Percentiles rank a stretch among this genome's conserved stretches.
phyloP scores from a whole-genome alignment of 805 yeast genomes.

The Saccharomycopsis fodiens region DNA sequence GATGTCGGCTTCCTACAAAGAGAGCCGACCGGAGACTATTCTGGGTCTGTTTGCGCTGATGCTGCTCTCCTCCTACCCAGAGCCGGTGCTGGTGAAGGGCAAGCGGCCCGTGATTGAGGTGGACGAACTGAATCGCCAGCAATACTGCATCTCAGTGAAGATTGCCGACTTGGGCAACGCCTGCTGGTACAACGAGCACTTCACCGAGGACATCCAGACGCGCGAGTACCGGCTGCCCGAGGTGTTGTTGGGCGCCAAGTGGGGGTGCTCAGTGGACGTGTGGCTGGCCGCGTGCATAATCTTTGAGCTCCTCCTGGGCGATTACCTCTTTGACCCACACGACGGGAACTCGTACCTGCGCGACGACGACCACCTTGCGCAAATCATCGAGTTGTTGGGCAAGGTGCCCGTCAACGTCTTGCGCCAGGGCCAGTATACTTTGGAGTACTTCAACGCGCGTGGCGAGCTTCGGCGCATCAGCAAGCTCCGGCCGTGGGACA shows the following conservation, averaged over 20 bases:
- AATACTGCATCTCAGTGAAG: constrained; percentile 27
- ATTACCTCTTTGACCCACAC: constrained; percentile 55
- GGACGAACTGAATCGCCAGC: constrained; percentile 2
- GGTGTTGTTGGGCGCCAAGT: constrained; percentile 45
- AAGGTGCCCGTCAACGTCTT: constrained; percentile 35
- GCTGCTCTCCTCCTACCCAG: not conserved
- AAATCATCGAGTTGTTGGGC: constrained; percentile 47
- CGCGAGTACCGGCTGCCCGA: constrained; percentile 64
- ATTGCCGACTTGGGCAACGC: constrained; percentile 69
- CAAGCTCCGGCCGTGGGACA: constrained; percentile 83
- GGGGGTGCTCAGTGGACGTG: constrained; percentile 58
- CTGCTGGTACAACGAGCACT: constrained; percentile 55
- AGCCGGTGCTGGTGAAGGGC: not conserved
- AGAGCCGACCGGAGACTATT: constrained; percentile 1
- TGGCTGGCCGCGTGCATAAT: constrained; percentile 56
- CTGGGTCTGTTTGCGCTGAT: constrained; percentile 17
- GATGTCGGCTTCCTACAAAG: not conserved
- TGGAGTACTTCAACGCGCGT: constrained; percentile 55
- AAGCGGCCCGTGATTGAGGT: not conserved
- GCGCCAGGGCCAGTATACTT: constrained; percentile 52
- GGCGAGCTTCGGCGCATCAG: constrained; percentile 73
- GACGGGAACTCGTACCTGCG: constrained; percentile 38
- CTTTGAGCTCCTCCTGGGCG: constrained; percentile 55
- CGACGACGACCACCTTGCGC: constrained; percentile 59
- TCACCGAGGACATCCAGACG: constrained; percentile 62